Base-by-base conservation (phyloP, 2,329 filamentous ascomycete genomes). In the Cordyceps farinosa region DNA sequence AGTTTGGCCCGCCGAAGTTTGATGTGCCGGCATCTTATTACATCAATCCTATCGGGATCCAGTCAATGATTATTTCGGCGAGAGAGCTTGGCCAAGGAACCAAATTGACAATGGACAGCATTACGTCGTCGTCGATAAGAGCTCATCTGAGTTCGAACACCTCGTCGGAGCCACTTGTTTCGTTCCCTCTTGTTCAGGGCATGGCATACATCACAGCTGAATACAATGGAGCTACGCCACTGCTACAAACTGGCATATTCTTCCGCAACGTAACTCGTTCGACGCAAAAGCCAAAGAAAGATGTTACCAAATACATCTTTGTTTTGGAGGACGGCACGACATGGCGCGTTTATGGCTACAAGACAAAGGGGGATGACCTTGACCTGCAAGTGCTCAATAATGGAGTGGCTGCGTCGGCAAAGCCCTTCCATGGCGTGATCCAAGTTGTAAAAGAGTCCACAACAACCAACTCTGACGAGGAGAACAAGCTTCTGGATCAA, bases 161-260 rank as follows among this genome's bases (percentile, higher is more conserved):
- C n/a, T 78, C 79, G 3, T 80, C 82, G 8, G 73, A 79, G 1
- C 84, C 89, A 0, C 80, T 83, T 1, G 82, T 98, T 27, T 88
- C 85, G 0, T 92, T 96, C 67, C 92, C 93, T 0, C 72, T 97
- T 8, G 87, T 96, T 0, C 94, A 98, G 72, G 95, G 95, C 11
- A 95, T 96, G 87, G 89, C 86, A 0, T 96, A 92, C 69, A 80
- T 97, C 22, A 97, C 93, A 5, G 93, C 82, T 0, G 75, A 90
- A 22, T 98, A 93, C 75, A 82, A 81, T 61, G 86, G 87, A 36
- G 81, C 86, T 0, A 87, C 86, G 8, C 94, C 94, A 0, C 71
- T 88, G 4, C 82, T 98, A 50, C 87, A 93, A 68, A 89, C 88
- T 29, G 87, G 86, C 1, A 84, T 95, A 1, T 89, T 88, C 65